Percentiles rank a stretch among this genome's conserved stretches.
Conservation (phyloP, 1,284 basidiomycete genomes). For the Cystobasidium slooffiae region DNA sequence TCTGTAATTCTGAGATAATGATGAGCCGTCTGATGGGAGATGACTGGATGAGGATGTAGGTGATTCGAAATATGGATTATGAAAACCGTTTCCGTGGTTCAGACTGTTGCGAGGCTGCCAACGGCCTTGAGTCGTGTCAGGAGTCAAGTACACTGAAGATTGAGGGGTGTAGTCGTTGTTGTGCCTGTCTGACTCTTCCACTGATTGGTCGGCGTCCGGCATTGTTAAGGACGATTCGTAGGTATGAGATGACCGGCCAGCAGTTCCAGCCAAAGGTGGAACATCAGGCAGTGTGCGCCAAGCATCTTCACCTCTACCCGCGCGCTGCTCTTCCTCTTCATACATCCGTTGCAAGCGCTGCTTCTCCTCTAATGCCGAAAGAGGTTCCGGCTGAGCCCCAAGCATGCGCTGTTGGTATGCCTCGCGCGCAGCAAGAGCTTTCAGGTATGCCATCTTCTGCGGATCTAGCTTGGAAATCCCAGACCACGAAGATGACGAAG, state of each 20-base stretch:
- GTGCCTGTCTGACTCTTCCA: not conserved
- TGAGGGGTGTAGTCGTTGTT: not conserved
- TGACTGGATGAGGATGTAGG: slow-evolving; percentile 22
- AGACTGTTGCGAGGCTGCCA: not conserved
- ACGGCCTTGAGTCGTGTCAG: slow-evolving; percentile 8
- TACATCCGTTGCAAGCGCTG: slow-evolving; percentile 32
- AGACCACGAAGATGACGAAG: not conserved
- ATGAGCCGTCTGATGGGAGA: slow-evolving; percentile 18
- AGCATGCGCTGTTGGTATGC: slow-evolving; percentile 40
- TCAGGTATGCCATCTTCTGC: slow-evolving; percentile 36
- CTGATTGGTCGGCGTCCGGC: not conserved
- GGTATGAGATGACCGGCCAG: not conserved
- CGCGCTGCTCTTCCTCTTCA: slow-evolving; percentile 24
- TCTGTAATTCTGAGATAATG: slow-evolving; percentile 22
- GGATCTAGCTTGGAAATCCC: slow-evolving; percentile 13
- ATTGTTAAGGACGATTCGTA: not conserved
- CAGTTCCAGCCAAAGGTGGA: not conserved
- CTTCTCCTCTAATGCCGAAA: slow-evolving; percentile 41
- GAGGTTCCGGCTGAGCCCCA: slow-evolving; percentile 8
- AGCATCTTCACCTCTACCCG: slow-evolving; percentile 1
- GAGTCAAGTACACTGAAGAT: slow-evolving; percentile 25
- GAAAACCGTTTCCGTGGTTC: not conserved
- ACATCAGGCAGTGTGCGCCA: not conserved
- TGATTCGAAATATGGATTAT: slow-evolving; percentile 30
- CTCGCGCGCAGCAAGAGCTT: slow-evolving; percentile 38